Evolutionary conservation across 192 early-diverging fungal genomes (phyloP).

Genomic region (Coemansia sp.): DNA sequence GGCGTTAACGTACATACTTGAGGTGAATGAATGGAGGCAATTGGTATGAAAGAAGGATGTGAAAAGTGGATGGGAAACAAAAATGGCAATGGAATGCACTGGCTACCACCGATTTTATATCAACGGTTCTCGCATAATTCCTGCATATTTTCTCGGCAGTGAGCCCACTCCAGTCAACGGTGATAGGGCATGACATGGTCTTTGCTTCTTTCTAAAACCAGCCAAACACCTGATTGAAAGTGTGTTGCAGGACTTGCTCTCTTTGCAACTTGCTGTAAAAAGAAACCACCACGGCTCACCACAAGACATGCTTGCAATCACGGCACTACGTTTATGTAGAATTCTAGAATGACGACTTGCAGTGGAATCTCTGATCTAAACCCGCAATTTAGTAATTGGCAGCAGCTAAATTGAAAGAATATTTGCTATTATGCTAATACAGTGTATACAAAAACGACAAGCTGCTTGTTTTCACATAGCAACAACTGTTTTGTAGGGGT

Average conservation of each 20-base stretch:
- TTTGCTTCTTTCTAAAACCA: background rate
- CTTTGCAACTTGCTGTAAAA: background rate
- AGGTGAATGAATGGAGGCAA: background rate
- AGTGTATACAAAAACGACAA: too few relatives aligned
- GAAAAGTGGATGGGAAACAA: background rate
- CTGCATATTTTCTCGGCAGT: background rate
- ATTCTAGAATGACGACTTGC: too few relatives aligned
- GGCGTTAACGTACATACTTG: background rate
- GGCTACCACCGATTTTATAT: background rate
- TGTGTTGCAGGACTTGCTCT: background rate
- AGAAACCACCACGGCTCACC: background rate
- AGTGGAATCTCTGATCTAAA: too few relatives aligned
- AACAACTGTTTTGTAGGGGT: background rate
- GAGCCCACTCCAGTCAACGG: background rate
- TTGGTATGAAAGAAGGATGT: background rate
- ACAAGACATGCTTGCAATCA: constrained; percentile 1
- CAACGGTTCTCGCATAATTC: background rate
- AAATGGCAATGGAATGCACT: background rate
- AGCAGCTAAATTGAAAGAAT: too few relatives aligned
- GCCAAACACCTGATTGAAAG: background rate
- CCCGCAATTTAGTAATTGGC: too few relatives aligned
- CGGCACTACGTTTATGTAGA: too few relatives aligned
- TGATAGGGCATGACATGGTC: background rate
- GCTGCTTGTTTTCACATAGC: background rate
- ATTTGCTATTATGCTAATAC: background rate